Conservation (phyloP, 495 filamentous ascomycete species). For the Aspergillus ellipticus region DNA sequence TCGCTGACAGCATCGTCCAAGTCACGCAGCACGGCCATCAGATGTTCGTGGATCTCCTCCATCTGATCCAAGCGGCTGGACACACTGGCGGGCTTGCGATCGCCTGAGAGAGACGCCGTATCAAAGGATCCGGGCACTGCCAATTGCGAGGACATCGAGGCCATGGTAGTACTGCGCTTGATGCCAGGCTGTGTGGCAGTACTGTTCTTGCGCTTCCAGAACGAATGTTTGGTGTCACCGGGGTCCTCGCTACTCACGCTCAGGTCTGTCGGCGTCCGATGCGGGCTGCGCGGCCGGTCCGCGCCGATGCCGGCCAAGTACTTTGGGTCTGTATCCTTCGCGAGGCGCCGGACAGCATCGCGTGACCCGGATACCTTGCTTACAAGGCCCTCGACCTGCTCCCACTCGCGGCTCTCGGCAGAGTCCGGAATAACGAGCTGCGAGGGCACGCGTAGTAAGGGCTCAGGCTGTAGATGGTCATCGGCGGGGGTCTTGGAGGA, state of each 20-base stretch:
- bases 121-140: conserved; percentile 45
- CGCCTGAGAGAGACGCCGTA: conserved; percentile 30
- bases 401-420: conserved; percentile 79
- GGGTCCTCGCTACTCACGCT: background rate
- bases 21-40: conserved; percentile 74
- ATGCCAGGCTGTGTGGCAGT: conserved; percentile 22
- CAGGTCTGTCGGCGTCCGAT: conserved; percentile 17
- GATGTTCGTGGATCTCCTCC: conserved; percentile 66
- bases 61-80: conserved; percentile 47
- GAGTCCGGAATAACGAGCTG: conserved; percentile 26
- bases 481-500: conserved; percentile 38
- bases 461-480: conserved; percentile 25
- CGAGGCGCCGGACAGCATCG: conserved; percentile 80
- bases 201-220: conserved; percentile 90
- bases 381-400: conserved; percentile 74
- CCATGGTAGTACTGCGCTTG: conserved; percentile 33
- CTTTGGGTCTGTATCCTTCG: conserved; percentile 75
- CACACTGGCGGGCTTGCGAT: conserved; percentile 38
- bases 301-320: conserved; percentile 31
- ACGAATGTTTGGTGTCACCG: conserved; percentile 50
- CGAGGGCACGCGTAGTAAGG: conserved; percentile 28
- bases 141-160: conserved; percentile 49
- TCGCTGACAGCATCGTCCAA: conserved; percentile 77
- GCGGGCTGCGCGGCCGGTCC: conserved; percentile 35
- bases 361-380: conserved; percentile 79